Evolutionary conservation across 768 basidiomycete species (phyloP).

Genomic region (Boletus eberwhitei): DNA sequence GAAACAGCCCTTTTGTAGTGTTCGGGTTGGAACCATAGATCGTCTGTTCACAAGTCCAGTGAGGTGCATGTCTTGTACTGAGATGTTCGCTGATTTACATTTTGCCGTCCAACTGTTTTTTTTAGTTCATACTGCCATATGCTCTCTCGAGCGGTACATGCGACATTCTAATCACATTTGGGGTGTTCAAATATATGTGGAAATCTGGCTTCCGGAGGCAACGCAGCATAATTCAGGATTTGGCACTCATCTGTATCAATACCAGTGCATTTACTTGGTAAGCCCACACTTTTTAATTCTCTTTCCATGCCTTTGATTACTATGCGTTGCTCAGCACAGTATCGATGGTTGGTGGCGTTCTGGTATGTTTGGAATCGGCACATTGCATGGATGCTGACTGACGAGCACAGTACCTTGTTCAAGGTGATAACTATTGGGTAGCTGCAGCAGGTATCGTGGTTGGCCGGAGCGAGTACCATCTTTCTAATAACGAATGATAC

Average conservation of each 20-base stretch:
- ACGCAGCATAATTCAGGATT: conserved; percentile 3
- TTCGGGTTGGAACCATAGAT: not conserved
- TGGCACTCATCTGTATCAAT: conserved; percentile 14
- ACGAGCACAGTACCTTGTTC: conserved; percentile 1
- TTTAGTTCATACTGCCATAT: conserved; percentile 1
- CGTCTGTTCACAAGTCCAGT: not conserved
- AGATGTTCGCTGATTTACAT: not conserved
- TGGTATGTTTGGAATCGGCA: not conserved
- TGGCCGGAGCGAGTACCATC: conserved; percentile 2
- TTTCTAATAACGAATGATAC: not conserved
- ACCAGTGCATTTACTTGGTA: conserved; percentile 14
- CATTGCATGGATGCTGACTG: not conserved
- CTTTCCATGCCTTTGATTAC: not conserved
- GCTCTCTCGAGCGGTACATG: not conserved
- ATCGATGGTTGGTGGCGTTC: not conserved
- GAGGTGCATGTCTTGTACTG: not conserved
- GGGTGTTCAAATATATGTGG: conserved; percentile 18
- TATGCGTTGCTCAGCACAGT: not conserved
- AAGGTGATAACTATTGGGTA: not conserved
- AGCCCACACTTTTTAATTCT: not conserved
- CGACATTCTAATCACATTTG: conserved; percentile 2
- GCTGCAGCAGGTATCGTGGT: not conserved
- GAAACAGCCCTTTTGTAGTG: not conserved
- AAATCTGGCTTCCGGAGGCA: conserved; percentile 10
- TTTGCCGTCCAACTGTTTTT: not conserved